Evolutionary conservation across 1,284 basidiomycete genomes (phyloP).

Genomic region (Polyporus tsugae): DNA sequence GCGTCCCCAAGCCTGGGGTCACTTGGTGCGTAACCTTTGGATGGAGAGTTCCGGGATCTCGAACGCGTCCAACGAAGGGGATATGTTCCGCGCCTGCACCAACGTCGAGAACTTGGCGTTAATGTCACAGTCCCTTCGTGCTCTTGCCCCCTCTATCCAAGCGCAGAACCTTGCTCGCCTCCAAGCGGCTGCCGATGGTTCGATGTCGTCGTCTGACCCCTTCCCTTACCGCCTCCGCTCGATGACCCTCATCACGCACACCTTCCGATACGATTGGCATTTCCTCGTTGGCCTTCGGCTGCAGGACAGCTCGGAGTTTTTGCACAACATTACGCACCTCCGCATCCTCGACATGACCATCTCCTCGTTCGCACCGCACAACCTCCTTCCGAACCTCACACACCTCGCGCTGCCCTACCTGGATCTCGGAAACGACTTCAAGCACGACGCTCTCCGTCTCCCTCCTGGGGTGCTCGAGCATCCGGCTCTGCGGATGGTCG

Average conservation of each 20-base stretch:
- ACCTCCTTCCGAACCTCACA: slow-evolving; percentile 39
- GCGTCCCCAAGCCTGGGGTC: slow-evolving; percentile 26
- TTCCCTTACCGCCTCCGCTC: slow-evolving; percentile 28
- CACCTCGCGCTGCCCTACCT: slow-evolving; percentile 40
- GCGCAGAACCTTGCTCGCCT: slow-evolving; percentile 14
- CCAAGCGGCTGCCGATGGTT: background rate
- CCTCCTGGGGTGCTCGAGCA: slow-evolving; percentile 34
- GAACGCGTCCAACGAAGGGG: slow-evolving; percentile 32
- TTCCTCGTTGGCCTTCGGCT: slow-evolving; percentile 32
- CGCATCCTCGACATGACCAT: slow-evolving; percentile 37
- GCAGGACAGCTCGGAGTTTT: slow-evolving; percentile 24
- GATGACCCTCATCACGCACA: slow-evolving; percentile 38
- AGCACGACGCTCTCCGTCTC: slow-evolving; percentile 30
- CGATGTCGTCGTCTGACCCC: slow-evolving; percentile 4
- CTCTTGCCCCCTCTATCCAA: slow-evolving; percentile 31
- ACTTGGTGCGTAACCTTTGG: slow-evolving; percentile 39
- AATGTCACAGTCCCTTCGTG: slow-evolving; percentile 34
- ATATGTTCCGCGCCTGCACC: slow-evolving; percentile 34
- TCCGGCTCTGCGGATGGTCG: slow-evolving; percentile 35
- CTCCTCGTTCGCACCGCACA: slow-evolving; percentile 37
- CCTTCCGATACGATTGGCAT: slow-evolving; percentile 38
- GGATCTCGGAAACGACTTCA: slow-evolving; percentile 35
- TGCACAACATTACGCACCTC: slow-evolving; percentile 40
- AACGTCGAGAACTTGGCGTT: slow-evolving; percentile 39
- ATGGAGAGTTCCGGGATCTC: slow-evolving; percentile 36